Conservation (phyloP, 148 eudicot species). For the Vaccinium corymbosum region DNA sequence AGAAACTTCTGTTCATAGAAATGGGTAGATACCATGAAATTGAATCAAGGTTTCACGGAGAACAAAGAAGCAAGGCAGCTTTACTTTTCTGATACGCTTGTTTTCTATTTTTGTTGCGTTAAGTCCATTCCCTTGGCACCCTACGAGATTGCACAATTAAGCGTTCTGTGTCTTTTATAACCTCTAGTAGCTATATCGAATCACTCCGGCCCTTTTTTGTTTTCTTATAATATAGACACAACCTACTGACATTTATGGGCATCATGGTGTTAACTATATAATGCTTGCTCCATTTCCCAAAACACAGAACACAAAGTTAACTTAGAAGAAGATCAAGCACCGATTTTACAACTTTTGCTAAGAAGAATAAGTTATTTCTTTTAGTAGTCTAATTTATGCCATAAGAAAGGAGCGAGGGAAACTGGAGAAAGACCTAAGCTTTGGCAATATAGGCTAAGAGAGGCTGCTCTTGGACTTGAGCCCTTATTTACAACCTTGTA, state of each 20-base stretch:
- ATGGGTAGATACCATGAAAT: background rate
- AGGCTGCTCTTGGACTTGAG: background rate
- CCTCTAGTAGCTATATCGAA: too few species aligned
- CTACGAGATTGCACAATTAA: background rate
- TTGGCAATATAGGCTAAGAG: background rate
- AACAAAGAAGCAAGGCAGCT: background rate
- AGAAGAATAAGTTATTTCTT: too few species aligned
- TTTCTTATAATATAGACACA: background rate
- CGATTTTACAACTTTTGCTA: background rate
- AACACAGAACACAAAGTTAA: background rate
- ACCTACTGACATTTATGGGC: background rate
- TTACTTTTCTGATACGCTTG: background rate
- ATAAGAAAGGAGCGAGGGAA: background rate
- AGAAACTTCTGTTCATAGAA: slow-evolving; percentile 1
- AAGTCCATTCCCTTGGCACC: background rate
- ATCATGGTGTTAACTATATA: background rate
- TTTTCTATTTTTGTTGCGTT: background rate
- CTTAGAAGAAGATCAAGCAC: background rate
- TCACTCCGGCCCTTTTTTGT: background rate
- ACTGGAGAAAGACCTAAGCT: background rate
- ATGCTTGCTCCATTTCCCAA: background rate
- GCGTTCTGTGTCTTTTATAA: background rate
- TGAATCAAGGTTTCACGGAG: background rate
- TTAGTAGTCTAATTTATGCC: too few species aligned
- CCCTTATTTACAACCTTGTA: background rate